Percentiles rank a stretch among this genome's conserved stretches.
phyloP scores from a whole-genome alignment of 352 stramenopile species.

The Stramenopiles sp. region DNA sequence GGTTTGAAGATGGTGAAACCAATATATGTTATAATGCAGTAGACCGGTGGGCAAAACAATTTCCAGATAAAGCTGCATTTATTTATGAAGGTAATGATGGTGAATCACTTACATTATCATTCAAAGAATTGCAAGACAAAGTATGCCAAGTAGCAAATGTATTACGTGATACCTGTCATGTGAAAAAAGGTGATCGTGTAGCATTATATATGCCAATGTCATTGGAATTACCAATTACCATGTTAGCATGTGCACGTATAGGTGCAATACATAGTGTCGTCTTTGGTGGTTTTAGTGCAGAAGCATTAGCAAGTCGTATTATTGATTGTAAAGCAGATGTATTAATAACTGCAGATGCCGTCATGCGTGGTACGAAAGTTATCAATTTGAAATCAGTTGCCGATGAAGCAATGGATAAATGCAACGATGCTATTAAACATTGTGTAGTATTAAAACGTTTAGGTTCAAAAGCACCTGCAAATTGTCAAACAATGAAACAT shows the following conservation, averaged over 20 bases:
- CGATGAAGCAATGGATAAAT: constrained; percentile 44
- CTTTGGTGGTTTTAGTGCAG: constrained; percentile 70
- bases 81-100: background rate
- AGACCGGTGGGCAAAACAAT: constrained; percentile 25
- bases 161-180: no score
- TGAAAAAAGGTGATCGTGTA: constrained; percentile 84
- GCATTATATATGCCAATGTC: constrained; percentile 99
- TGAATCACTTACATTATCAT: background rate
- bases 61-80: constrained; percentile 34
- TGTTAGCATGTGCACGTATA: constrained; percentile 91
- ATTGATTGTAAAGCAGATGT: constrained; percentile 47
- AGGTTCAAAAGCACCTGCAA: no score
- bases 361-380: constrained; percentile 12
- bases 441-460: no score
- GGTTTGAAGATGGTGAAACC: constrained; percentile 37
- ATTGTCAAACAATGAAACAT: no score
- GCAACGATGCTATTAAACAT: no score
- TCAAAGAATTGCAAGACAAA: background rate
- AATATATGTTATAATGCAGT: constrained; percentile 31
- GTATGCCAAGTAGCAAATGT: no score
- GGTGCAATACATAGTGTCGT: constrained; percentile 88
- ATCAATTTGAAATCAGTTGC: constrained; percentile 34
- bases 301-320: constrained; percentile 54
- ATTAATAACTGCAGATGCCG: constrained; percentile 10
- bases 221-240: constrained; percentile 83